Evolutionary conservation across 768 basidiomycete genomes (phyloP).

Genomic region (Cyathus striatus): DNA sequence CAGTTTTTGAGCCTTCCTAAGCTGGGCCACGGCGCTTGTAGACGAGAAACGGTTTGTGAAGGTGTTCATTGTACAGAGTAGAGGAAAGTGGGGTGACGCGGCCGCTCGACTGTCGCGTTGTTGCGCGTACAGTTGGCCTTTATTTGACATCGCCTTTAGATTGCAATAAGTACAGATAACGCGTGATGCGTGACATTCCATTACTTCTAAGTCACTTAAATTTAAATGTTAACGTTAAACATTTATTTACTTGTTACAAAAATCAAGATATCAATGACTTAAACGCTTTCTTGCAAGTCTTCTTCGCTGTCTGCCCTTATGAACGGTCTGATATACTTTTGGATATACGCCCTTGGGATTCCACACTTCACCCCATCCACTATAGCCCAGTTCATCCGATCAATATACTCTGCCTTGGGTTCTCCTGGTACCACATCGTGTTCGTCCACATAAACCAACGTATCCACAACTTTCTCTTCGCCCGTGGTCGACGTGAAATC

Average conservation of each 20-base stretch:
- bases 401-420: conserved; percentile 37
- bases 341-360: conserved; percentile 35
- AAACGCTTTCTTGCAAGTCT: neutral
- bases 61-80: conserved; percentile 57
- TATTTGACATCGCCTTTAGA: conserved; percentile 22
- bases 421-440: conserved; percentile 21
- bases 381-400: conserved; percentile 40
- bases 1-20: conserved; percentile 41
- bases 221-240: no score
- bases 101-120: no score
- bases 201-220: neutral
- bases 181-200: neutral
- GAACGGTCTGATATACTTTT: conserved; percentile 36
- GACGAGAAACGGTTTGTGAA: conserved; percentile 63
- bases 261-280: no score
- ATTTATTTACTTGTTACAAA: no score
- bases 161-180: no score
- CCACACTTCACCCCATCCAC: conserved; percentile 33
- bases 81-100: conserved; percentile 34
- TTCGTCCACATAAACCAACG: conserved; percentile 38
- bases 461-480: conserved; percentile 10
- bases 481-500: conserved; percentile 9
- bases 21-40: conserved; percentile 43
- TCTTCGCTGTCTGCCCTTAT: conserved; percentile 21
- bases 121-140: conserved; percentile 26